phyloP scores from a whole-genome alignment of 768 basidiomycete genomes.

The Boletales sp. region DNA sequence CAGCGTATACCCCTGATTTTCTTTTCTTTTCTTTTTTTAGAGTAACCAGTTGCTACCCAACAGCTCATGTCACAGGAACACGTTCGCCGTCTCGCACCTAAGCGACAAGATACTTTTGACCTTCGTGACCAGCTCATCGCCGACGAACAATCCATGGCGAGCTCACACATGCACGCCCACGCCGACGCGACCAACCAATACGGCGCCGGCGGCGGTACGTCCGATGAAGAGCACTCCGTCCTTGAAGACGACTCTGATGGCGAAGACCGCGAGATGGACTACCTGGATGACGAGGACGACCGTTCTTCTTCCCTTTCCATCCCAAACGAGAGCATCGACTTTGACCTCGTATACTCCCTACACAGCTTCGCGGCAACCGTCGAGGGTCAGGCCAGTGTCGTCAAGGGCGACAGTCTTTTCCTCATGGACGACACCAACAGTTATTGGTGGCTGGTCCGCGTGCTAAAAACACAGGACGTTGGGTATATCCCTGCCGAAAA shows the following conservation, averaged over 20 bases:
- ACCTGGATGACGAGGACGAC: slow-evolving; percentile 73
- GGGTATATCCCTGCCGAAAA: slow-evolving; percentile 99
- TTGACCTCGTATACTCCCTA: slow-evolving; percentile 87
- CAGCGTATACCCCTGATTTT: too few species aligned
- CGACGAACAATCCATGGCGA: slow-evolving; percentile 48
- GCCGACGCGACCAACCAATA: slow-evolving; percentile 42
- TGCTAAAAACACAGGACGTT: slow-evolving; percentile 97
- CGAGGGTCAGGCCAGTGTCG: slow-evolving; percentile 97
- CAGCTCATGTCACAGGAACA: slow-evolving; percentile 29
- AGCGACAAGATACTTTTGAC: slow-evolving; percentile 66
- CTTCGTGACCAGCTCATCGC: slow-evolving; percentile 59
- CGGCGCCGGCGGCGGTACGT: slow-evolving; percentile 36
- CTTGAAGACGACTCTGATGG: slow-evolving; percentile 82
- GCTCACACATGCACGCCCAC: slow-evolving; percentile 45
- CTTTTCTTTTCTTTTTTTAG: too few species aligned
- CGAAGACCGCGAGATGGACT: slow-evolving; percentile 64
- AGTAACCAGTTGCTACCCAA: too few species aligned
- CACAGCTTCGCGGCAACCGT: slow-evolving; percentile 98
- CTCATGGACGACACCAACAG: slow-evolving; percentile 98
- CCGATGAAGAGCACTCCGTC: slow-evolving; percentile 78
- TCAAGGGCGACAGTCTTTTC: slow-evolving; percentile 95
- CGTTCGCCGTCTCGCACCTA: slow-evolving; percentile 15
- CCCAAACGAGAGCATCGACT: slow-evolving; percentile 90
- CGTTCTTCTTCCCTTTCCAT: slow-evolving; percentile 81
- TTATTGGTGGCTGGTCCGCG: slow-evolving; percentile 99